Percentiles rank a stretch among this genome's conserved stretches.
Conservation (phyloP, 805 yeast species). For the Candida chilensis region DNA sequence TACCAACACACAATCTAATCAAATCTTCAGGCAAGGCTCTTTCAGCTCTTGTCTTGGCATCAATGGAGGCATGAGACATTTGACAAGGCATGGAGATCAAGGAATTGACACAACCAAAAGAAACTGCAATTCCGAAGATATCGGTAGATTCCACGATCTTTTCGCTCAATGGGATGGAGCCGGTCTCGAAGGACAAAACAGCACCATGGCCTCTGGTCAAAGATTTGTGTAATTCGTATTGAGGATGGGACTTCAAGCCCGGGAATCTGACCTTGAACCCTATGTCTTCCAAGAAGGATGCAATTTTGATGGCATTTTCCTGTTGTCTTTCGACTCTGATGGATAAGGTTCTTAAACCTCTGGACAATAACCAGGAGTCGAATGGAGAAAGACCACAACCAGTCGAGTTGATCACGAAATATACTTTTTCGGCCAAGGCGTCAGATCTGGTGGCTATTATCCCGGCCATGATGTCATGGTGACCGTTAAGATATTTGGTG, state of each 20-base stretch:
- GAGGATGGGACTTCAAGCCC: constrained; percentile 76
- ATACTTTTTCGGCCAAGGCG: constrained; percentile 59
- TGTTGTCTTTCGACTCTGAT: constrained; percentile 86
- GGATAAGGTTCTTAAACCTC: constrained; percentile 86
- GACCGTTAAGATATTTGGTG: constrained; percentile 88
- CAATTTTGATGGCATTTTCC: constrained; percentile 65
- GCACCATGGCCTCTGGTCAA: constrained; percentile 85
- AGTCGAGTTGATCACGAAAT: constrained; percentile 75
- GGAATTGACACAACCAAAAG: constrained; percentile 92
- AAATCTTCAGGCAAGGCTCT: constrained; percentile 91
- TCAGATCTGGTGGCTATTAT: constrained; percentile 63
- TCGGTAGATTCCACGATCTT: constrained; percentile 67
- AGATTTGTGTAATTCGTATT: constrained; percentile 66
- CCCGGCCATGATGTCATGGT: constrained; percentile 97
- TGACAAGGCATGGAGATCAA: constrained; percentile 88
- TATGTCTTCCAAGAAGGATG: constrained; percentile 55
- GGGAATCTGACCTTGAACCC: constrained; percentile 83
- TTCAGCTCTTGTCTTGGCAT: constrained; percentile 75
- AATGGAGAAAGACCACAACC: constrained; percentile 92
- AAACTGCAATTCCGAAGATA: constrained; percentile 82
- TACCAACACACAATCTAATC: constrained; percentile 85
- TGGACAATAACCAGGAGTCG: constrained; percentile 80
- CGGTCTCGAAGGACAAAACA: constrained; percentile 84
- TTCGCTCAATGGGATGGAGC: constrained; percentile 55
- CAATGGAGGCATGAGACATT: constrained; percentile 97